Evolutionary conservation across 1,284 basidiomycete species (phyloP).

Genomic region (Pascua sp.): DNA sequence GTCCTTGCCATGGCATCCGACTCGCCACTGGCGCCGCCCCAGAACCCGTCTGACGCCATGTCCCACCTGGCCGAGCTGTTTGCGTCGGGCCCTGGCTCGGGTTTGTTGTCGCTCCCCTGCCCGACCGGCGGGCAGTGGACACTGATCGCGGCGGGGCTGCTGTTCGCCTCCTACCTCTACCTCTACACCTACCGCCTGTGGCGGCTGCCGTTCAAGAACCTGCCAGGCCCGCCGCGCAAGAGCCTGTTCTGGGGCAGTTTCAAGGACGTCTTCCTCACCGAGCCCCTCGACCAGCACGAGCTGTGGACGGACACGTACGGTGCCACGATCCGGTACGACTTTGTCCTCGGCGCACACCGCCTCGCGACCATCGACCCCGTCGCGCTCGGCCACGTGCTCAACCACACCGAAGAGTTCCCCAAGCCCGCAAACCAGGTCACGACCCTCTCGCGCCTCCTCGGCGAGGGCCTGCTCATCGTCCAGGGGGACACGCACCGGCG

Average conservation of each 20-base stretch:
- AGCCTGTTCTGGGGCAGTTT: conserved; percentile 24
- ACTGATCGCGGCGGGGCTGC: neutral
- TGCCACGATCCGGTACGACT: conserved; percentile 21
- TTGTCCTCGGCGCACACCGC: conserved; percentile 33
- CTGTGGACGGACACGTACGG: conserved; percentile 27
- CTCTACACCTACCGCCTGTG: conserved; percentile 6
- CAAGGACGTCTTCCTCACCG: conserved; percentile 12
- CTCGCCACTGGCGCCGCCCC: no score
- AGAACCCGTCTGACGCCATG: no score
- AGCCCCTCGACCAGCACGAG: conserved; percentile 16
- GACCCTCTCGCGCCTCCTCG: conserved; percentile 51
- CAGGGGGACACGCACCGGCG: conserved; percentile 56
- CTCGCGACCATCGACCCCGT: conserved; percentile 61
- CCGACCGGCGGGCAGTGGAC: no score
- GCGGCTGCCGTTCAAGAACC: conserved; percentile 6
- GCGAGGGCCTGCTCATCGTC: conserved; percentile 42
- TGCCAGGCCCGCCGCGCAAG: conserved; percentile 19
- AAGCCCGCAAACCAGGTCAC: conserved; percentile 63
- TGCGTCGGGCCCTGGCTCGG: no score
- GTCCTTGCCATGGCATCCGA: no score
- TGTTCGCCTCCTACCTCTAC: conserved; percentile 12
- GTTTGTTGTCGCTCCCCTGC: no score
- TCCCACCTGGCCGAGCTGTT: no score
- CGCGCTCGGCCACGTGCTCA: conserved; percentile 61
- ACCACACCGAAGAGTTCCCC: conserved; percentile 61